phyloP scores from a whole-genome alignment of 2,329 filamentous ascomycete genomes.

The Emmonsia crescens region DNA sequence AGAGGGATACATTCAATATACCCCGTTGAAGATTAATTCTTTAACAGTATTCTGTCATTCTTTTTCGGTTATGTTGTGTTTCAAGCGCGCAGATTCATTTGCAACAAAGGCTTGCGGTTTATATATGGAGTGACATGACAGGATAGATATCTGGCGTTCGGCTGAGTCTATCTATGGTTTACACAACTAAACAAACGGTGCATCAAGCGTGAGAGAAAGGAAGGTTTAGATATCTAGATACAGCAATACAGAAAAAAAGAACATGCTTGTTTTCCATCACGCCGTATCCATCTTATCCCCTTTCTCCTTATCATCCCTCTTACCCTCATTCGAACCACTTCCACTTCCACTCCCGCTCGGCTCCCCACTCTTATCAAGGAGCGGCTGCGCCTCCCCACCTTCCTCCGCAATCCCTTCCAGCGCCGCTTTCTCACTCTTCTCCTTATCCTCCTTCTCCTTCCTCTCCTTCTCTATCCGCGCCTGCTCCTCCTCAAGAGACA shows the following conservation, averaged over 20 bases:
- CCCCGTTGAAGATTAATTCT: background rate
- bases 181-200: slow-evolving; percentile 1
- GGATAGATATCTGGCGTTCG: slow-evolving; percentile 1
- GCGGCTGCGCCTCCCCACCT: slow-evolving; percentile 49
- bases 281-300: slow-evolving; percentile 87
- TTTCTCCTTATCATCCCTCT: slow-evolving; percentile 42
- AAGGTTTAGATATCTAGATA: background rate
- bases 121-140: background rate
- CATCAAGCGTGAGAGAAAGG: slow-evolving; percentile 1
- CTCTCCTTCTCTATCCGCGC: slow-evolving; percentile 80
- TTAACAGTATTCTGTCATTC: background rate
- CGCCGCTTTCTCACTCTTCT: slow-evolving; percentile 59
- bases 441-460: slow-evolving; percentile 58
- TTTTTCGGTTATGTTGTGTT: background rate
- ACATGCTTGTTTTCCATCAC: slow-evolving; percentile 34
- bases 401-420: slow-evolving; percentile 77
- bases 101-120: too few relatives aligned
- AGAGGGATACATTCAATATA: background rate
- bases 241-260: background rate
- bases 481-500: slow-evolving; percentile 98
- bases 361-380: slow-evolving; percentile 55
- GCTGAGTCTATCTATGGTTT: slow-evolving; percentile 5
- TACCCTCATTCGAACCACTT: slow-evolving; percentile 44
- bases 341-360: slow-evolving; percentile 57
- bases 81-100: background rate